A percentile compares a stretch with the other conserved stretches of the same genome.
Evolutionary conservation across 345 rosid species (phyloP).

Genomic region (Dipteronia dyeriana): DNA sequence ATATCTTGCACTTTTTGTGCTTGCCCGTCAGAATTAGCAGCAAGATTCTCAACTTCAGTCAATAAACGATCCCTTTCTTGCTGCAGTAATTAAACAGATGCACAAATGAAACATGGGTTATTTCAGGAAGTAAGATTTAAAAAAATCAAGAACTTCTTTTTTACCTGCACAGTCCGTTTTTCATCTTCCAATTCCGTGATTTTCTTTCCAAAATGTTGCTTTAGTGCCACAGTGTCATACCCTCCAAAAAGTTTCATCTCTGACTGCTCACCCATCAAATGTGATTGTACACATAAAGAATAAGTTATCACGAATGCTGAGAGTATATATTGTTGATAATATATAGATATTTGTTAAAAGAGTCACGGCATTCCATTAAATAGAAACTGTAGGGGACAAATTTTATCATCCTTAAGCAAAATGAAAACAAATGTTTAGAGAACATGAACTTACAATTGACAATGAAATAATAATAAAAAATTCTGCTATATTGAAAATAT

Average conservation of each 20-base stretch:
- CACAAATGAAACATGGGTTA: slow-evolving; percentile 13
- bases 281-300: slow-evolving; percentile 6
- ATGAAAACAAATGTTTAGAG: background rate
- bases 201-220: slow-evolving; percentile 97
- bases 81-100: slow-evolving; percentile 43
- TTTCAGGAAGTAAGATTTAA: background rate
- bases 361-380: background rate
- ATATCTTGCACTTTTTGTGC: slow-evolving; percentile 78
- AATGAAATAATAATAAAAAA: background rate
- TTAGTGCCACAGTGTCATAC: slow-evolving; percentile 64
- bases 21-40: slow-evolving; percentile 81
- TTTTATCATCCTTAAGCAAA: background rate
- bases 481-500: slow-evolving; percentile 9
- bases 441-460: background rate
- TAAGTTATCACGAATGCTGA: background rate
- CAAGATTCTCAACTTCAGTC: slow-evolving; percentile 86
- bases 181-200: slow-evolving; percentile 87
- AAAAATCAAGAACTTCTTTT: slow-evolving; percentile 17
- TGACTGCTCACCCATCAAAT: slow-evolving; percentile 51
- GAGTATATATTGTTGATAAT: background rate
- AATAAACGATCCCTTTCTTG: slow-evolving; percentile 86
- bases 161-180: slow-evolving; percentile 86
- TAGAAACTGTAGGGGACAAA: background rate
- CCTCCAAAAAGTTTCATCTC: slow-evolving; percentile 94
- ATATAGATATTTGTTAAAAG: background rate